These are phyloP conservation scores for Plectranthus barbatus DNA, from an alignment of 257 asterid species.

Conservation along the genomic window DNA sequence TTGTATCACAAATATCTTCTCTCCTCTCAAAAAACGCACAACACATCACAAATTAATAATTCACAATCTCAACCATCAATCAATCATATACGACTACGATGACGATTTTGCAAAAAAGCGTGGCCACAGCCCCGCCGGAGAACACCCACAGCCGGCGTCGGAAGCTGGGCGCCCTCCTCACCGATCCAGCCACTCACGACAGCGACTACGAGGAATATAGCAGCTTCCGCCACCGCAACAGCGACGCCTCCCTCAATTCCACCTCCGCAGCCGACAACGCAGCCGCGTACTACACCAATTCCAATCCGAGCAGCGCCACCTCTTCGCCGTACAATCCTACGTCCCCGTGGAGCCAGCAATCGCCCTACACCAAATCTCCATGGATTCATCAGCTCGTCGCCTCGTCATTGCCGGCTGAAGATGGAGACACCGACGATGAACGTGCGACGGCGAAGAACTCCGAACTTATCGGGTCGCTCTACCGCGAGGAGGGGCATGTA, in stretches of 20 bases:
- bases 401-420: not conserved
- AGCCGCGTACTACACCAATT: conserved; percentile 9
- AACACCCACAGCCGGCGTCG: conserved; percentile 25
- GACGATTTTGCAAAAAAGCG: conserved; percentile 22
- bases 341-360: conserved; percentile 78
- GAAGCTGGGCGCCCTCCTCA: conserved; percentile 38
- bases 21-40: not conserved
- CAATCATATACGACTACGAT: not conserved
- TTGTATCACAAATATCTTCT: not conserved
- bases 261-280: conserved; percentile 7
- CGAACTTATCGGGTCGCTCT: conserved; percentile 54
- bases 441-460: not conserved
- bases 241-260: conserved; percentile 27
- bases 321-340: conserved; percentile 45
- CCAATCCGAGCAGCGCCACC: conserved; percentile 32
- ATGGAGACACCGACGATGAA: not conserved
- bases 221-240: conserved; percentile 12
- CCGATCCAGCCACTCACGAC: conserved; percentile 22
- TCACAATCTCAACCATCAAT: not conserved
- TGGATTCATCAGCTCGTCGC: conserved; percentile 44
- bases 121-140: conserved; percentile 15
- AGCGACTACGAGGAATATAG: conserved; percentile 16
- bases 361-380: conserved; percentile 67
- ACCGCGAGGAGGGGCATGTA: conserved; percentile 65
- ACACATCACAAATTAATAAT: not conserved